Base-by-base conservation (phyloP, 2,329 filamentous ascomycete species). In the Colletotrichum musae region DNA sequence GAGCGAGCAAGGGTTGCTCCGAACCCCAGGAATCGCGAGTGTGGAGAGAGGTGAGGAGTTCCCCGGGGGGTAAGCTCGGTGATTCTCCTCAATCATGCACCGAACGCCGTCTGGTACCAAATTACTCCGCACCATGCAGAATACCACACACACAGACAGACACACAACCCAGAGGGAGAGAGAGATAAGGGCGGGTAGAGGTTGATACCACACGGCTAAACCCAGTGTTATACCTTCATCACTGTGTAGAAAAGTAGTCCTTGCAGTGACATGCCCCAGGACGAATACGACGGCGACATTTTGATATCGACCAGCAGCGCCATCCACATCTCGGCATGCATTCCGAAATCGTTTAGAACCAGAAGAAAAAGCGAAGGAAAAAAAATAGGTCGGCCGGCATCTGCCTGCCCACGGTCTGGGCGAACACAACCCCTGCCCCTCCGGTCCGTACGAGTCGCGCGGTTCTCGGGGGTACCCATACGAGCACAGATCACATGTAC, bases 1-100 rank as follows among this genome's bases (percentile, higher is more conserved):
- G 45, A 18, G 45, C 51, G 50, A 28, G 24, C 36, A 26, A 24
- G 26, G 56, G 56, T 21, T 43, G 28, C 43, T 16, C 53, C 51
- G 43, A 58, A 64, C 59, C 59, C 60, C 54, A 58, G 59, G 59
- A 64, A 53, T 67, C 58, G 32, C 48, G 48, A 18, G n/a, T 15
- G 50, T 10, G 16, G 28, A 39, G 47, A 64, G 24, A 24, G 41
- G 39, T 62, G 50, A 50, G 59, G 59, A 50, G 59, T 36, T 18
- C 59, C 50, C 59, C 24, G 50, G 59, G 62, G 45, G 53, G 43
- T 16, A 41, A 39, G 45, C 67, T 70, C 67, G 62, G 67, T 43
- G 51, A 52, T 58, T 70, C 62, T 57, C 43, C 56, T 53, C 26
- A 61, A 67, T 70, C 51, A 61, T 70, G 56, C 5, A 48, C 67